These are phyloP conservation scores for Ascochyta koolunga DNA, from an alignment of 2,329 filamentous ascomycete species.

Conservation along the genomic window DNA sequence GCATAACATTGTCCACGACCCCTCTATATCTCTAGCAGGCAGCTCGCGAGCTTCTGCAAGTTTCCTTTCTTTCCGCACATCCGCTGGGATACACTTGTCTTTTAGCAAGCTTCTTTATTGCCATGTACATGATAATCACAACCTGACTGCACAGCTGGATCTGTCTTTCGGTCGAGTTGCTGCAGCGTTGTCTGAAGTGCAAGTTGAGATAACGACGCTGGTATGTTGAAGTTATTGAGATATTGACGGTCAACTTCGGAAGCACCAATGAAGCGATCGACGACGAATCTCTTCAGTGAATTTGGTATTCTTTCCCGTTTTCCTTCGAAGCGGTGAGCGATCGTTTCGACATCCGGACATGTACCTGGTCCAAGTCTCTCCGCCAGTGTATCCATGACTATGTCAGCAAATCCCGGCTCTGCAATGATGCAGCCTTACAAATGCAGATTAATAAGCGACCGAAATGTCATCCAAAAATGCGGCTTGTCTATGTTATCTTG, in stretches of 20 bases:
- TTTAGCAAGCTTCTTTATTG: not conserved
- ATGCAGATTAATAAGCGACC: slow-evolving; percentile 3
- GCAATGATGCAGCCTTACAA: not conserved
- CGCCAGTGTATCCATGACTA: not conserved
- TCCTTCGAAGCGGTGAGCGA: not conserved
- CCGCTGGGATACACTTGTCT: not conserved
- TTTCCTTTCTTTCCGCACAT: not conserved
- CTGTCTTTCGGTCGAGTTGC: not conserved
- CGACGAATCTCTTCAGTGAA: not conserved
- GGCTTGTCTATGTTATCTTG: not conserved
- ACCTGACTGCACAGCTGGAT: not conserved
- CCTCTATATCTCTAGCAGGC: not conserved
- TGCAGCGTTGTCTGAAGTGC: not conserved
- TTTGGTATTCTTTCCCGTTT: not conserved
- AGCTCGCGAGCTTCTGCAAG: not conserved
- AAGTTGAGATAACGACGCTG: not conserved
- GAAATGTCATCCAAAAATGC: not conserved
- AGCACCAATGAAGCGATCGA: not conserved
- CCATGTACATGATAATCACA: not conserved
- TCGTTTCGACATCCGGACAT: not conserved
- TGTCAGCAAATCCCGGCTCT: not conserved
- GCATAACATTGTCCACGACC: not conserved
- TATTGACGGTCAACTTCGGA: not conserved
- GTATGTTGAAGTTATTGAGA: not conserved
- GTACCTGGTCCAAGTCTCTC: not conserved